Conservation (phyloP, 2,329 filamentous ascomycete species). For the Rhinocladiella similis region DNA sequence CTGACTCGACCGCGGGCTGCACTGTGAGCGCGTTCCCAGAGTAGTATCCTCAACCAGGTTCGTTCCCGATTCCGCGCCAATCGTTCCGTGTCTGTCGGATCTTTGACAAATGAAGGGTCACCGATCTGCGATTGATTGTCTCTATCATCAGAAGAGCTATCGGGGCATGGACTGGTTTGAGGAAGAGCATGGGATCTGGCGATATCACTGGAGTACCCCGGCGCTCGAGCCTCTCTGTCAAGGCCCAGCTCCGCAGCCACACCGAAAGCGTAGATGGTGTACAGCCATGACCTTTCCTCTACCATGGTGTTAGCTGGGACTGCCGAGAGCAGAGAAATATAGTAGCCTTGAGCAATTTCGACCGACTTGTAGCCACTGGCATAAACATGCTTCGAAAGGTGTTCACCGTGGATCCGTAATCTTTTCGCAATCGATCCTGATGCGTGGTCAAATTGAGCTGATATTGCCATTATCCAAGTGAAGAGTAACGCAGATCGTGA, state of each 20-base stretch:
- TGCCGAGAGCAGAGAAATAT: conserved; percentile 34
- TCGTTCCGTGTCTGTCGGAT: conserved; percentile 12
- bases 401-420: conserved; percentile 33
- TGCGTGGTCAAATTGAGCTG: conserved; percentile 32
- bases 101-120: background rate
- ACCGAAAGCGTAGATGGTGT: conserved; percentile 35
- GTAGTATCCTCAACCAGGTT: conserved; percentile 35
- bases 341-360: conserved; percentile 36
- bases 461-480: conserved; percentile 36
- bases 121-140: no score
- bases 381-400: conserved; percentile 33
- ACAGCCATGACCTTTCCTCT: conserved; percentile 34
- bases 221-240: conserved; percentile 22
- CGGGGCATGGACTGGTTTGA: background rate
- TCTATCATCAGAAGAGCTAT: background rate
- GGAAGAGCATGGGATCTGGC: background rate
- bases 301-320: conserved; percentile 31
- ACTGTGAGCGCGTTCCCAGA: conserved; percentile 36
- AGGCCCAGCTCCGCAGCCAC: conserved; percentile 32
- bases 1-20: conserved; percentile 31
- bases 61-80: conserved; percentile 33
- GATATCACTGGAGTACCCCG: background rate
- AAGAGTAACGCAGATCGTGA: conserved; percentile 33
- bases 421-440: conserved; percentile 29
- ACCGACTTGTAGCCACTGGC: conserved; percentile 33